Evolutionary conservation across 345 rosid species (phyloP).

Genomic region (Arabidopsis suecica): DNA sequence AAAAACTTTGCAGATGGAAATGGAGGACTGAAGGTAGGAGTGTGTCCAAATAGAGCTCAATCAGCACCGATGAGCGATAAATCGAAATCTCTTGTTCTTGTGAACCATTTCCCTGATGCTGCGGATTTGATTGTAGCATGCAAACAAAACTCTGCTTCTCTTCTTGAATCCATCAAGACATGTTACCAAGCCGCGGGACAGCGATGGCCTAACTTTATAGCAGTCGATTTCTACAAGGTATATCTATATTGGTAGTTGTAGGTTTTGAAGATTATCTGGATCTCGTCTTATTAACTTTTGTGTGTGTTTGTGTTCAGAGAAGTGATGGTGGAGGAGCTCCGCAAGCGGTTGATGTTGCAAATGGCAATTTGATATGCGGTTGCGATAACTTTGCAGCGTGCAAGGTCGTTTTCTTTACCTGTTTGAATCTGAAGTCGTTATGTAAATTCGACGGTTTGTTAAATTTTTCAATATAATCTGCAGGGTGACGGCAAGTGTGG

Average conservation of each 20-base stretch:
- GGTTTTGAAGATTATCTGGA: neutral
- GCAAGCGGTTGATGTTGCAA: conserved; percentile 62
- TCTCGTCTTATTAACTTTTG: neutral
- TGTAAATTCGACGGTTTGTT: neutral
- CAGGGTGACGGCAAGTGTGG: conserved; percentile 39
- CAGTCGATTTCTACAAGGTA: conserved; percentile 94
- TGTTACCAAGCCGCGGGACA: conserved; percentile 74
- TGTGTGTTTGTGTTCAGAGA: conserved; percentile 51
- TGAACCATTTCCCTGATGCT: conserved; percentile 73
- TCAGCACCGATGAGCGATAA: conserved; percentile 61
- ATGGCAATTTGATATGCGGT: conserved; percentile 83
- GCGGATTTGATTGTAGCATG: conserved; percentile 67
- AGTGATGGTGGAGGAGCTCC: conserved; percentile 91
- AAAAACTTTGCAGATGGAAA: conserved; percentile 64
- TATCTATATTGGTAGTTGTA: neutral
- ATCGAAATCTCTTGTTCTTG: conserved; percentile 67
- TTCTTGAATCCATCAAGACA: conserved; percentile 61
- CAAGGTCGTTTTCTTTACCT: conserved; percentile 51
- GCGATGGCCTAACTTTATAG: conserved; percentile 95
- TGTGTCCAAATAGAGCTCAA: conserved; percentile 72
- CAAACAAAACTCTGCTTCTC: conserved; percentile 77
- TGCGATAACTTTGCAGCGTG: conserved; percentile 66
- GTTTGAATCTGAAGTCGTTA: neutral
- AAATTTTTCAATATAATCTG: neutral
- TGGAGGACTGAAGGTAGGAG: conserved; percentile 71